Conservation (phyloP, 2,329 filamentous ascomycete genomes). For the Penicillium rolfsii region DNA sequence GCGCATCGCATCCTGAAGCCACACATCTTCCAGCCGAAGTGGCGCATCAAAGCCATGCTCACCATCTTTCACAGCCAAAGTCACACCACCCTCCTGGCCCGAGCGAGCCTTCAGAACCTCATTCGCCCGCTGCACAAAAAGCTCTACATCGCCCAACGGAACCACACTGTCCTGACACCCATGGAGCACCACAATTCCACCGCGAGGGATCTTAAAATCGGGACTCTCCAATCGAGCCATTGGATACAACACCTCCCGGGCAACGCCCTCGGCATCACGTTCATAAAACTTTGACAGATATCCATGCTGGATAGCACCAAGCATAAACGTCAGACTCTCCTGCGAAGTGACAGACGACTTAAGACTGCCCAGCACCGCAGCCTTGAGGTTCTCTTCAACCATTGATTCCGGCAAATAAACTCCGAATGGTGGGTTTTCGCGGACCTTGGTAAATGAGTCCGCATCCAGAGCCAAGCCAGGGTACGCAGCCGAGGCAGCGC, state of each 20-base stretch:
- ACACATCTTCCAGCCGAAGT: conserved; percentile 29
- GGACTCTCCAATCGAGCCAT: conserved; percentile 35
- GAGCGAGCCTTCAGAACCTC: background rate
- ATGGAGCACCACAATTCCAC: conserved; percentile 41
- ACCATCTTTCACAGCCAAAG: conserved; percentile 34
- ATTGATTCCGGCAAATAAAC: conserved; percentile 17
- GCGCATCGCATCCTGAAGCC: conserved; percentile 35
- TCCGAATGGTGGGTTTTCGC: conserved; percentile 20
- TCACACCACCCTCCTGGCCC: conserved; percentile 18
- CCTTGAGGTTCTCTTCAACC: conserved; percentile 15
- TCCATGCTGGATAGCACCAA: conserved; percentile 26
- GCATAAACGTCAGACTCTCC: conserved; percentile 22
- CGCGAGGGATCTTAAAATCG: conserved; percentile 31
- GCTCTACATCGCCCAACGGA: conserved; percentile 31
- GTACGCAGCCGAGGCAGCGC: conserved; percentile 37
- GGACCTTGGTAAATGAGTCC: conserved; percentile 23
- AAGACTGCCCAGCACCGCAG: conserved; percentile 12
- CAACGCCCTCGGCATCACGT: conserved; percentile 20
- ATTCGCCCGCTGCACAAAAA: conserved; percentile 32
- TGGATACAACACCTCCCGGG: conserved; percentile 30
- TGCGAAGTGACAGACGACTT: conserved; percentile 21
- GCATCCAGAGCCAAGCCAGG: conserved; percentile 36
- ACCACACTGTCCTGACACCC: conserved; percentile 40
- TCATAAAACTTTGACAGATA: conserved; percentile 24
- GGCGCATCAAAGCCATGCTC: conserved; percentile 44